Evolutionary conservation across 2,329 filamentous ascomycete species (phyloP), one percentile per base, ranked within the genome.

Genomic region (Cytospora chrysosperma): DNA sequence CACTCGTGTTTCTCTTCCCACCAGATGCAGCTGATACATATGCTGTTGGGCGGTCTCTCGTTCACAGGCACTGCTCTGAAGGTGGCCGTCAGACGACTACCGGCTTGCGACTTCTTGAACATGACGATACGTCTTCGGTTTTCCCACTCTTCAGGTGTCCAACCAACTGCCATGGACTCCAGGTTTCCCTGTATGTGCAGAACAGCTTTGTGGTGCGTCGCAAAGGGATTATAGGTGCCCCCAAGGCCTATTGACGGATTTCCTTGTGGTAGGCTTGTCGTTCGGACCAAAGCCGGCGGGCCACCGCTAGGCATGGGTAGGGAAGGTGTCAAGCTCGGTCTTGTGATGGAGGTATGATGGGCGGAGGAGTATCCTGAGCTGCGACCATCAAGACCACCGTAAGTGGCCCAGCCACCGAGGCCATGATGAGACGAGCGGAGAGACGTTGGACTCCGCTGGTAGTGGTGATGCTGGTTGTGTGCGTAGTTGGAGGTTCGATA

Each of bases 11-110:
- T 96, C 76, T 96, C 93, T 64, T 89, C 89, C 95, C 95, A 99
- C 82, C 88, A 93, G 72, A 99, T 99, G 80, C 95, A 99, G 76
- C 93, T 97, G 74, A 99, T 92, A 77, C 93, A 97, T 65, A 96
- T 94, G 77, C 90, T 93, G 78, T 94, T 91, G 3, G 88, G 86
- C 1, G 89, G 86, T 26, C 93, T 87, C 67, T 97, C 91, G 71
- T 92, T 91, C 17, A 87, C 86, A 19, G 90, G 83, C 54, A 97
- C 88, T 0, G 93, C 82, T 56, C 88, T 86, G 78, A 98, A 98
- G 17, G 83, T 89, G 17, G 92, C 87, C 37, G 88, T 89, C 62
- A 98, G 89, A 4, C 90, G 92, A 72, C 90, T 93, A 30, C 92
- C 93, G 37, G 82, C 83, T 76, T 98, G 94, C 65, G 85, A 86